Evolutionary conservation across 139 green algal genomes (phyloP), one percentile per base, ranked within the genome.

Genomic region (Chlorella vulgaris): DNA sequence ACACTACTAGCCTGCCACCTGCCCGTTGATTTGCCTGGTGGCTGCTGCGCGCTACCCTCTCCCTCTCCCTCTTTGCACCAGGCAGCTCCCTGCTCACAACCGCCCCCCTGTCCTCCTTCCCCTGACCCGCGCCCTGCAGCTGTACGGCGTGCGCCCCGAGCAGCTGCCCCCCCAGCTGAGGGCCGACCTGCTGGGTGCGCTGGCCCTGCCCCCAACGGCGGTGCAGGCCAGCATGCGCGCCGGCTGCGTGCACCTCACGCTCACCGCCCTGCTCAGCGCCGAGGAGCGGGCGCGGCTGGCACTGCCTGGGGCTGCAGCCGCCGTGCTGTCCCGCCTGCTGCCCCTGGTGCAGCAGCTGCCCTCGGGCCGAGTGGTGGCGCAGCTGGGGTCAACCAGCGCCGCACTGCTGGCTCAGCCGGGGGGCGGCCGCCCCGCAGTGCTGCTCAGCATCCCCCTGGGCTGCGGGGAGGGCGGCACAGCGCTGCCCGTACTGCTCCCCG

Each of bases 191-290:
- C 47, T 68, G 33, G n/a, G 2, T 13, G 71, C 51, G 22, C 51
- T 78, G 50, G 19, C 2, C 4, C 33, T 78, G 71, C 71, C 33
- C 8, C 3, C 7, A 47, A 78, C 71, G 4, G n/a, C 28, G 15
- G 1, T 66, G 26, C 50, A 78, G 50, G 51, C 71, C 8, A 33
- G 28, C 71, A 33, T 78, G 29, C 71, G 71, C 21, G 7, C 71
- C 22, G 71, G 71, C 71, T 78, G 71, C 51, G 71, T 78, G 51
- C 71, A 78, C 71, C 50, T 78, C 33, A 78, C 71, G 4, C 35
- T 78, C 13, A 42, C 24, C 36, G 51, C 71, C 7, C 35, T 78
- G 33, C 22, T 47, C 7, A 66, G 55, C 26, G 21, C 33, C 26
- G 71, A 78, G 35, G 71, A 78, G 26, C 50, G 50, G 22, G 13